These are phyloP conservation scores for Colletotrichum gigasporum DNA, from an alignment of 2,329 filamentous ascomycete species.

Conservation along the genomic window DNA sequence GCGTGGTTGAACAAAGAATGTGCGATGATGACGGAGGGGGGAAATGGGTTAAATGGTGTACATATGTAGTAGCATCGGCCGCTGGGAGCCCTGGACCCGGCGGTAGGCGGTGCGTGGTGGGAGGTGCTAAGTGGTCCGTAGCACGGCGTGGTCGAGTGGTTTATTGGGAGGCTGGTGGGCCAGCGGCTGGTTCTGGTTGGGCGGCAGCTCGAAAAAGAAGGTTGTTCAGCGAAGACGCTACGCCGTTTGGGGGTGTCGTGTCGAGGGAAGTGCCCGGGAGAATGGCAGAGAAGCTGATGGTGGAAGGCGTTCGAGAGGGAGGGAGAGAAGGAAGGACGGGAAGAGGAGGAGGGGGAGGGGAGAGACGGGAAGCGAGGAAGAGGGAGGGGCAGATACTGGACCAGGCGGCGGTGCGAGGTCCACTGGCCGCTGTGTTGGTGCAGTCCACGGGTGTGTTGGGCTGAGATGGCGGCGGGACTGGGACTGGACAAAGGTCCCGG, in stretches of 20 bases:
- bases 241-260: not conserved
- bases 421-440: no score
- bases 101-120: not conserved
- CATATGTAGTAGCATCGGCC: constrained; percentile 18
- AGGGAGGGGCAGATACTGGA: no score
- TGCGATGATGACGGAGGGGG: constrained; percentile 31
- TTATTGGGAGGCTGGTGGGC: constrained; percentile 25
- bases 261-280: constrained; percentile 18
- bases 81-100: not conserved
- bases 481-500: not conserved
- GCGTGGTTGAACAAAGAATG: constrained; percentile 24
- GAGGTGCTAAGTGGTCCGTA: not conserved
- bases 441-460: constrained; percentile 11
- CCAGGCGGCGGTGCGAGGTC: not conserved
- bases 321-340: not conserved
- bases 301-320: constrained; percentile 12
- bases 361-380: constrained; percentile 11
- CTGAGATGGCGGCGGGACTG: constrained; percentile 6
- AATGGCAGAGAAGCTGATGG: constrained; percentile 21
- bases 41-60: constrained; percentile 13
- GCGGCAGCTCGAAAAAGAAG: not conserved
- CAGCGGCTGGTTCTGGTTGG: constrained; percentile 12
- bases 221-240: constrained; percentile 1
- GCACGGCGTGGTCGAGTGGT: not conserved
- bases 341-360: not conserved